Conservation (phyloP, 345 rosid species). For the Salix exigua region DNA sequence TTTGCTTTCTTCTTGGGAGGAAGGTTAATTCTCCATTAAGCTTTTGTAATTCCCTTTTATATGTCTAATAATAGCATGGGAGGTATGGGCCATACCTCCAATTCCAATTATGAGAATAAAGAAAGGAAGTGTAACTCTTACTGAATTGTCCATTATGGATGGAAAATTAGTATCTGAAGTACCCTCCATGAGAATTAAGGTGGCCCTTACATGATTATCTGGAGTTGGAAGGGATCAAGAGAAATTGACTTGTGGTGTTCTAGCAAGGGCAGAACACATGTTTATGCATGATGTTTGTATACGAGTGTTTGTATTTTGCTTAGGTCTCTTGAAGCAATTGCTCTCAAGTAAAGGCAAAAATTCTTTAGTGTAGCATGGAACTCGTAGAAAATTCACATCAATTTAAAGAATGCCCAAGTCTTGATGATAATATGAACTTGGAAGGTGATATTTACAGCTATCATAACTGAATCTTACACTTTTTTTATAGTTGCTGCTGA, state of each 20-base stretch:
- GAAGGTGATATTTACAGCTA: background rate
- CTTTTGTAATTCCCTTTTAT: background rate
- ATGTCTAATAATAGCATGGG: background rate
- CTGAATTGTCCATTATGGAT: background rate
- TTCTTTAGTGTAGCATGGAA: background rate
- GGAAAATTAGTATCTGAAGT: background rate
- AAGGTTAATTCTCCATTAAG: background rate
- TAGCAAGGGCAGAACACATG: background rate
- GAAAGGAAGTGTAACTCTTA: background rate
- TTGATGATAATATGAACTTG: background rate
- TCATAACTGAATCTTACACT: background rate
- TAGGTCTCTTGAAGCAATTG: background rate
- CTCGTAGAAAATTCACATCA: background rate
- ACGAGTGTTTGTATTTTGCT: background rate
- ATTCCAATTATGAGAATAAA: background rate
- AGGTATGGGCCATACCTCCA: background rate
- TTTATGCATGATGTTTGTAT: background rate
- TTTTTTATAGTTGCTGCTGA: slow-evolving; percentile 15
- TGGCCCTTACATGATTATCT: background rate
- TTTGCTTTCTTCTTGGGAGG: background rate
- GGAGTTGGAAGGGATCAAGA: background rate
- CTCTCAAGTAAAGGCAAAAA: background rate
- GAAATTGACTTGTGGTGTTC: background rate
- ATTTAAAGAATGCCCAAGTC: background rate
- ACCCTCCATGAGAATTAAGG: background rate